Evolutionary conservation across 2,329 filamentous ascomycete genomes (phyloP).

Genomic region (Sclerotinia nivalis): DNA sequence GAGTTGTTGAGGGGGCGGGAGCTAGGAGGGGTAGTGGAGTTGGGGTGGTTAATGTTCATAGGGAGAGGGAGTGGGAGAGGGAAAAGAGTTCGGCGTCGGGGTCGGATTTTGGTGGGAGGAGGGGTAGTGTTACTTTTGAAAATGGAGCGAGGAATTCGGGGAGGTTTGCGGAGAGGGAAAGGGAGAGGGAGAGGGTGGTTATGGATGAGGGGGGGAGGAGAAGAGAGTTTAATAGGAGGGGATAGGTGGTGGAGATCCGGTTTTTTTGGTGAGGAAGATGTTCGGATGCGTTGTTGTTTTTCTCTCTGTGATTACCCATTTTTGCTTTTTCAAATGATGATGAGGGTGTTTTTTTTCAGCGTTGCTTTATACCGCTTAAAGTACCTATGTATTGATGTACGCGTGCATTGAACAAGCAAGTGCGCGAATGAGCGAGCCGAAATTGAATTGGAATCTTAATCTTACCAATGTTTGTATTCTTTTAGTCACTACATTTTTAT

Average conservation of each 20-base stretch:
- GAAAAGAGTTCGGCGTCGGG: neutral
- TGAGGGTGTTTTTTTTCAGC: neutral
- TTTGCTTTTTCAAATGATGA: neutral
- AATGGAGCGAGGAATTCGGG: conserved; percentile 2
- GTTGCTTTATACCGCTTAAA: neutral
- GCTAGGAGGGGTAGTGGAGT: neutral
- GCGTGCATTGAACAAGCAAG: neutral
- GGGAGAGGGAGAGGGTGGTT: conserved; percentile 6
- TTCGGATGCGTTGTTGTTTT: neutral
- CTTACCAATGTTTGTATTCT: too few species aligned
- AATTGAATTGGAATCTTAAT: too few species aligned
- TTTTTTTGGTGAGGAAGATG: neutral
- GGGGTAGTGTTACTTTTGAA: neutral
- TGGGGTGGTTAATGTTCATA: neutral
- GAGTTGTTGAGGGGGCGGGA: conserved; percentile 6
- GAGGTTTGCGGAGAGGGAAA: conserved; percentile 13
- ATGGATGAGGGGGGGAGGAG: conserved; percentile 18
- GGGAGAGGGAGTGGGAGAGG: conserved; percentile 5
- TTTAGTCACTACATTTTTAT: too few species aligned
- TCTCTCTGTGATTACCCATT: neutral
- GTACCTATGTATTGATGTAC: neutral
- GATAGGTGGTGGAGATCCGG: neutral
- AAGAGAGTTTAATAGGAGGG: conserved; percentile 7
- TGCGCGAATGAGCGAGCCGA: neutral
- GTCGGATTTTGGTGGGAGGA: neutral